Conservation (phyloP, 2,329 filamentous ascomycete species). For the Calonectria hongkongensis region DNA sequence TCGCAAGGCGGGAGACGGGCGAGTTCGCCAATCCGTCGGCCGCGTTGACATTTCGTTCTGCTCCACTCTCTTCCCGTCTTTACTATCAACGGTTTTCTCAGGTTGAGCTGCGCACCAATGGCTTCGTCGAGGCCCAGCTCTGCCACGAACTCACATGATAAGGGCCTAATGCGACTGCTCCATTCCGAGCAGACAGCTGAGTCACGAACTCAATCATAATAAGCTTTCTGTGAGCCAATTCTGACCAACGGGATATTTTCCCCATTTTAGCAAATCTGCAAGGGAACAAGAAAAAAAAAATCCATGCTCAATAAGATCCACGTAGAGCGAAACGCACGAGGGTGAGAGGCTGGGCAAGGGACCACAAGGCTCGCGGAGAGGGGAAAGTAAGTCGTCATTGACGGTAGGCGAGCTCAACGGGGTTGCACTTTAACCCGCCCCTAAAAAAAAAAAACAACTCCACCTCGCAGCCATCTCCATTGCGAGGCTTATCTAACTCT, state of each 20-base stretch:
- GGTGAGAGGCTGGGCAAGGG: constrained; percentile 44
- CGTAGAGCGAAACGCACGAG: constrained; percentile 30
- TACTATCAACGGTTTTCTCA: constrained; percentile 46
- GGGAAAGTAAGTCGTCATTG: constrained; percentile 24
- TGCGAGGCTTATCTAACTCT: constrained; percentile 49
- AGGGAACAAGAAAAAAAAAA: constrained; percentile 30
- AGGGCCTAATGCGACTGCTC: constrained; percentile 53
- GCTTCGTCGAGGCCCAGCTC: constrained; percentile 37
- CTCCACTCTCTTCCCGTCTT: constrained; percentile 40
- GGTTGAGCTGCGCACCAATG: constrained; percentile 44
- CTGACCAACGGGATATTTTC: constrained; percentile 44
- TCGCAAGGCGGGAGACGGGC: constrained; percentile 39
- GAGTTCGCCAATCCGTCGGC: constrained; percentile 48
- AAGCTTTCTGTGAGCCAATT: constrained; percentile 41
- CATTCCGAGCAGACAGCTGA: constrained; percentile 47
- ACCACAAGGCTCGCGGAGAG: constrained; percentile 43
- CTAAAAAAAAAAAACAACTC: constrained; percentile 37
- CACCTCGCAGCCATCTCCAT: constrained; percentile 38
- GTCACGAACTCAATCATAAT: constrained; percentile 43
- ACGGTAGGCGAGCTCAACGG: constrained; percentile 39
- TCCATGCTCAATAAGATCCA: constrained; percentile 12
- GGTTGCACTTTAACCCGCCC: constrained; percentile 37
- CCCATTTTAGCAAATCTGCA: constrained; percentile 38
- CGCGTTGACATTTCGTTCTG: constrained; percentile 38
- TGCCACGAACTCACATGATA: constrained; percentile 55